A percentile compares a stretch with the other conserved stretches of the same genome.
These are phyloP conservation scores for Remersonia thermophila DNA, from an alignment of 2,329 filamentous ascomycete species.

Conservation along the genomic window DNA sequence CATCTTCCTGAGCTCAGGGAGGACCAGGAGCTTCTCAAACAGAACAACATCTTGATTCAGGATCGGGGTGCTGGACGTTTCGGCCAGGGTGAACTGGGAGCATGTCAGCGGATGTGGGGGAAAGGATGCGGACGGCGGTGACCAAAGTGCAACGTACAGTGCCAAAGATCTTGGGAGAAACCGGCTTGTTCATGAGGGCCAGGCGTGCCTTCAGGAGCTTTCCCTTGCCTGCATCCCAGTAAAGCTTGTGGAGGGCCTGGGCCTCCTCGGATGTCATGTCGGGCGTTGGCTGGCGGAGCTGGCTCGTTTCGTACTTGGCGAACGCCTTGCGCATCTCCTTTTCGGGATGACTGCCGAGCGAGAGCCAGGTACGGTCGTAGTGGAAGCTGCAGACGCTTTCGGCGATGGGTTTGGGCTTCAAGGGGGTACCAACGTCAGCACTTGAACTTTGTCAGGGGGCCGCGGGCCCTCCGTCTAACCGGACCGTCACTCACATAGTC, in stretches of 20 bases:
- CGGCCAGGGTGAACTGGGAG: not conserved
- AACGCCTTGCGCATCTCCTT: not conserved
- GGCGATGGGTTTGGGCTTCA: constrained; percentile 1
- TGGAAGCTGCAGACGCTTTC: not conserved
- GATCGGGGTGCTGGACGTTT: not conserved
- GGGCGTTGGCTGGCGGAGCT: not conserved
- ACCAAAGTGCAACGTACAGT: not conserved
- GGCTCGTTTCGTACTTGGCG: not conserved
- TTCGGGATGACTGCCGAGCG: not conserved
- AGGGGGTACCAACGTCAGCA: constrained; percentile 1
- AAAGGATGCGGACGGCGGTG: no score
- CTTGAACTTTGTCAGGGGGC: no score
- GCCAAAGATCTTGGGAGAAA: constrained; percentile 1
- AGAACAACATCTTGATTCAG: not conserved
- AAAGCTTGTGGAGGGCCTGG: not conserved
- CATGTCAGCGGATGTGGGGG: not conserved
- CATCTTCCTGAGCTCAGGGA: constrained; percentile 3
- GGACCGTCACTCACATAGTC: constrained; percentile 1
- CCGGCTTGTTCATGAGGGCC: not conserved
- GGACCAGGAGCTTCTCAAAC: not conserved
- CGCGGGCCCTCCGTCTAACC: no score
- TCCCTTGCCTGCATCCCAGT: not conserved
- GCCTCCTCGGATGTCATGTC: not conserved
- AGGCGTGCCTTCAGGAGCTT: not conserved
- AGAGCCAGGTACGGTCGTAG: constrained; percentile 5